These are phyloP conservation scores for Hypericum androsaemum DNA, from an alignment of 345 rosid species.

Conservation along the genomic window DNA sequence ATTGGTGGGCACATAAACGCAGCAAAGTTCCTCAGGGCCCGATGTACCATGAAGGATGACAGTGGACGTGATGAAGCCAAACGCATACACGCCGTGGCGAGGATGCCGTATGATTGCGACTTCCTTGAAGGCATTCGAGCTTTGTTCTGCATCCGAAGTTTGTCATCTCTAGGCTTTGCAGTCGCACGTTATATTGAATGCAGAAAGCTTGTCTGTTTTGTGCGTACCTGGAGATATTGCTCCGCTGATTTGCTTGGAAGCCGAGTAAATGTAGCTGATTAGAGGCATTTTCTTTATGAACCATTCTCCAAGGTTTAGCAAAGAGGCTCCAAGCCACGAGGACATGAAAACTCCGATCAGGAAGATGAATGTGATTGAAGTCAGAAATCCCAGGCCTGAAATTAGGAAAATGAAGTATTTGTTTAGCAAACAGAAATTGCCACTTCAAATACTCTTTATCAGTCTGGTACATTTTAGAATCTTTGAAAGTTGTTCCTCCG, in stretches of 20 bases:
- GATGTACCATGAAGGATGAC: slow-evolving; percentile 41
- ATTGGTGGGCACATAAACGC: slow-evolving; percentile 59
- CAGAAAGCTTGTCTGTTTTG: slow-evolving; percentile 1
- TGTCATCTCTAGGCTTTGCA: no score
- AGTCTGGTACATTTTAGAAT: no score
- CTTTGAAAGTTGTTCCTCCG: no score
- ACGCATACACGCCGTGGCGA: no score
- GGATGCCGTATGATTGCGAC: slow-evolving; percentile 33
- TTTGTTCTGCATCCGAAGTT: slow-evolving; percentile 37
- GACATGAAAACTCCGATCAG: slow-evolving; percentile 65
- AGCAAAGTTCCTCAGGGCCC: slow-evolving; percentile 49
- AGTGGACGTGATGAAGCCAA: slow-evolving; percentile 16
- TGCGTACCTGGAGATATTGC: slow-evolving; percentile 61
- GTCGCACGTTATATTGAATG: neutral
- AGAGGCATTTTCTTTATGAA: slow-evolving; percentile 74
- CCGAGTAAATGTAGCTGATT: slow-evolving; percentile 56
- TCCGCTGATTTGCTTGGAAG: slow-evolving; percentile 71
- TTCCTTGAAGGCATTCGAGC: slow-evolving; percentile 63
- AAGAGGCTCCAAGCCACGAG: slow-evolving; percentile 70
- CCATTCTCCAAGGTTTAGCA: slow-evolving; percentile 66
- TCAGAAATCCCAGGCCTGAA: slow-evolving; percentile 64
- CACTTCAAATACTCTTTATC: no score
- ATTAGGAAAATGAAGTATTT: neutral
- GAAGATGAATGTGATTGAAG: slow-evolving; percentile 67
- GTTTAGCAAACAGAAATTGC: neutral